Conservation (phyloP, 805 yeast genomes). For the Cyberlindnera bimundalis region DNA sequence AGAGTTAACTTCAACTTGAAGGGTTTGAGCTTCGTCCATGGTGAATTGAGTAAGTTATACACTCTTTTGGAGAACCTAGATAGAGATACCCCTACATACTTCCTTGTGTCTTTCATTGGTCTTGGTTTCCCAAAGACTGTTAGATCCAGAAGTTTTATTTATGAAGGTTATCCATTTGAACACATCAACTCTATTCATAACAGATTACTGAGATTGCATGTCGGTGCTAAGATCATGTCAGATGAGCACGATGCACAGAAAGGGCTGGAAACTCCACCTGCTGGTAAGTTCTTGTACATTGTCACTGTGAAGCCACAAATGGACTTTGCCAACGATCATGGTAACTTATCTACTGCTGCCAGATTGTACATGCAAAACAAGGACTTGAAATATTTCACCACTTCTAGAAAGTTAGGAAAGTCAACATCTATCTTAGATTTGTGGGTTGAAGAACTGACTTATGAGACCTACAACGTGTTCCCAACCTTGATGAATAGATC, state of each 20-base stretch:
- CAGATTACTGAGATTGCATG: constrained; percentile 68
- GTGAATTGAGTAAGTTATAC: constrained; percentile 65
- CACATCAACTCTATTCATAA: constrained; percentile 81
- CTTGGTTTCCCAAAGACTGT: constrained; percentile 78
- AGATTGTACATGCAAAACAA: constrained; percentile 73
- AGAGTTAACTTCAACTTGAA: constrained; percentile 68
- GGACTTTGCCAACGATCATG: constrained; percentile 42
- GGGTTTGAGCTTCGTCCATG: constrained; percentile 70
- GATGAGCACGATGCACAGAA: constrained; percentile 52
- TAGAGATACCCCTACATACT: constrained; percentile 71
- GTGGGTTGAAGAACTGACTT: constrained; percentile 87
- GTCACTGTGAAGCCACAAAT: constrained; percentile 67
- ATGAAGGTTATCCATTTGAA: constrained; percentile 85
- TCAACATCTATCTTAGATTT: constrained; percentile 66
- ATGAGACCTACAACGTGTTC: constrained; percentile 70
- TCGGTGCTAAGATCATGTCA: constrained; percentile 72
- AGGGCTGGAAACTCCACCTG: constrained; percentile 46
- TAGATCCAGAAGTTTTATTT: constrained; percentile 73
- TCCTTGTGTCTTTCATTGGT: constrained; percentile 78
- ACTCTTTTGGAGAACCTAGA: constrained; percentile 63
- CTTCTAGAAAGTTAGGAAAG: constrained; percentile 70
- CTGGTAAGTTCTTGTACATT: constrained; percentile 73
- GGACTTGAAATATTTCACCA: constrained; percentile 65
- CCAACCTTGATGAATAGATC: constrained; percentile 87
- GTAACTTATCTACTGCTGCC: constrained; percentile 48